Evolutionary conservation across 148 eudicot genomes (phyloP), one percentile per base, ranked within the genome.

Genomic region (Silene latifolia): DNA sequence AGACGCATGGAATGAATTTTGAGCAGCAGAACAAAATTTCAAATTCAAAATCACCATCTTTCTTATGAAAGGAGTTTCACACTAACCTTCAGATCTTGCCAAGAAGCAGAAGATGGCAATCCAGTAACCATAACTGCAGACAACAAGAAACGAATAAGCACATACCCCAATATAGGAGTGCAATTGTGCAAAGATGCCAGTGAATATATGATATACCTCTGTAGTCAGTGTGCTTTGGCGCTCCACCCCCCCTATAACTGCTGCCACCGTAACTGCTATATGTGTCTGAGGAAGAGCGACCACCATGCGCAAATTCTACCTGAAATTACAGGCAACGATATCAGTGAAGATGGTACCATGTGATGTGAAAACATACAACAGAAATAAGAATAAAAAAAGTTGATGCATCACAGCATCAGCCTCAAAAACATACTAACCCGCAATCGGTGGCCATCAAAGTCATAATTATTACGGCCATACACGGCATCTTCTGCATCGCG

Each of bases 71-170:
- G 15, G 71, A n/a, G 61, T 8, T 29, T 14, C 23, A 24, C 32
- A 72, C 85, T 80, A 63, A 93, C 98, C 98, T 93, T 93, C 73
- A 93, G 81, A 82, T 93, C 98, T 91, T 93, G 98, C 98, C 98
- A 93, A 47, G 98, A 93, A 69, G 97, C 98, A 79, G 98, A 93
- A 63, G 88, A 77, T 21, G 98, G 98, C 73, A 93, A 82, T 48
- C 97, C 97, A 78, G 94, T 84, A 35, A 93, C 90, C 79, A 88
- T 53, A 74, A 93, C 98, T 93, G 83, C 81, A 74, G 54, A 58
- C 59, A 65, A n/a, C 35, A 77, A 23, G 59, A 54, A 42, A 3
- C 63, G 7, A 14, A 67, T 69, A 14, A 15, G n/a, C 51, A 6
- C 47, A 23, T 6, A 57, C 42, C 21, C 21, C 9, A 10, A 39